phyloP scores from a whole-genome alignment of 2,329 filamentous ascomycete genomes.

The Clonostachys rosea region DNA sequence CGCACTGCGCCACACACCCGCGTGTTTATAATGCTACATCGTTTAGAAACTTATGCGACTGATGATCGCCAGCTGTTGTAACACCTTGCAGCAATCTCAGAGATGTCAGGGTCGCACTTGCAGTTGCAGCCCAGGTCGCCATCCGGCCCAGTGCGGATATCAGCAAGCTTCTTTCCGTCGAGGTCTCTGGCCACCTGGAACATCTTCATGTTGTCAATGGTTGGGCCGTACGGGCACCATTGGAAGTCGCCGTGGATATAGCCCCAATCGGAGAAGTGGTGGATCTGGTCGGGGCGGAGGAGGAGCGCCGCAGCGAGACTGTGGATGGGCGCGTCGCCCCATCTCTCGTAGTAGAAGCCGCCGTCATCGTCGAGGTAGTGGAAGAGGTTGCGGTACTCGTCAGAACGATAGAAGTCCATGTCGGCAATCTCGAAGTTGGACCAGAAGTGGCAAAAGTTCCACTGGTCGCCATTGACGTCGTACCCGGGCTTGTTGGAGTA shows the following conservation, averaged over 20 bases:
- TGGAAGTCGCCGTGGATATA: conserved; percentile 29
- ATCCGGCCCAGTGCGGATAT: not conserved
- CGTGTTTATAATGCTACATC: no score
- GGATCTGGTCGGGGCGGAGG: conserved; percentile 28
- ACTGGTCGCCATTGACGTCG: conserved; percentile 23
- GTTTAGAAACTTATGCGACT: no score
- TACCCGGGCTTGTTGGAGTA: conserved; percentile 26
- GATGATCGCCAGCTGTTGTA: not conserved
- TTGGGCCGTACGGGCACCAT: conserved; percentile 15
- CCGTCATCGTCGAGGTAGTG: conserved; percentile 30
- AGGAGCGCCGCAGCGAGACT: conserved; percentile 35
- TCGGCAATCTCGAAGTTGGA: conserved; percentile 42
- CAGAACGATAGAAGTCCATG: conserved; percentile 35
- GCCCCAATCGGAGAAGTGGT: conserved; percentile 37
- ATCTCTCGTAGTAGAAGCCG: conserved; percentile 38
- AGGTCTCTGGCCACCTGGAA: conserved; percentile 2
- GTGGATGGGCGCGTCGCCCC: conserved; percentile 39
- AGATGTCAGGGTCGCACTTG: conserved; percentile 3
- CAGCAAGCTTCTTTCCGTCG: not conserved
- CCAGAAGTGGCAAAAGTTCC: conserved; percentile 42
- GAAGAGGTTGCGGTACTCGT: conserved; percentile 33
- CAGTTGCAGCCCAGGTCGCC: conserved; percentile 6
- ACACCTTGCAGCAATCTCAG: conserved; percentile 1
- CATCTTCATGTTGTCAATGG: conserved; percentile 1
- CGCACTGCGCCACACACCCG: no score